Percentiles rank a stretch among this genome's conserved stretches.
These are phyloP conservation scores for Penicillium cinerascens DNA, from an alignment of 495 filamentous ascomycete genomes.

Conservation along the genomic window DNA sequence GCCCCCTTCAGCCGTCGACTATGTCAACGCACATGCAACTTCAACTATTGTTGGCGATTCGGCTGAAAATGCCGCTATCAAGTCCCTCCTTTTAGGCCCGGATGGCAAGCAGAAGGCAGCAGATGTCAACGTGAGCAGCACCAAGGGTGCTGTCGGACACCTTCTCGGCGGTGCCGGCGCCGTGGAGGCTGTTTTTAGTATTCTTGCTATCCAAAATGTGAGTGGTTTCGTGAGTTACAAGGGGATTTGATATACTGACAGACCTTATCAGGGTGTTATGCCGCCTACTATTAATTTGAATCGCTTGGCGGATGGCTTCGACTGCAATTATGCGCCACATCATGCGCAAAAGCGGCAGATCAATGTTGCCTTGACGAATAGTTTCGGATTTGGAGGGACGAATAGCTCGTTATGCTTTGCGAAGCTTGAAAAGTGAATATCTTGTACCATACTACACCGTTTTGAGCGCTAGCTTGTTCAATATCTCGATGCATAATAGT, in stretches of 20 bases:
- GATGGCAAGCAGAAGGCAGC: conserved; percentile 58
- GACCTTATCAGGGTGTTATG: conserved; percentile 60
- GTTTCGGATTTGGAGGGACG: conserved; percentile 97
- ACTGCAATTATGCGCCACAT: conserved; percentile 83
- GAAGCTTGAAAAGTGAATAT: conserved; percentile 10
- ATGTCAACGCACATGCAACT: conserved; percentile 95
- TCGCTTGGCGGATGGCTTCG: conserved; percentile 62
- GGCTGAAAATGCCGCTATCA: conserved; percentile 85
- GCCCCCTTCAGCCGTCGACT: conserved; percentile 69
- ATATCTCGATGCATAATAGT: background rate
- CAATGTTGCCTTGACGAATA: conserved; percentile 81
- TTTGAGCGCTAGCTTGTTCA: background rate
- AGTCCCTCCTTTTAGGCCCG: conserved; percentile 67
- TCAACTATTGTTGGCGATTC: conserved; percentile 80
- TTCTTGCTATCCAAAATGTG: conserved; percentile 73
- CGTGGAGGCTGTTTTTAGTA: conserved; percentile 80
- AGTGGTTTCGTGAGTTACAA: conserved; percentile 27
- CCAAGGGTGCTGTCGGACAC: conserved; percentile 91
- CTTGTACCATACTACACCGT: conserved; percentile 10
- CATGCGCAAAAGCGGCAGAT: conserved; percentile 65
- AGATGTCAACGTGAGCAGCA: conserved; percentile 82
- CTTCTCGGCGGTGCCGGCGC: conserved; percentile 87
- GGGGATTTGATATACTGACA: conserved; percentile 15
- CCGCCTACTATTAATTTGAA: conserved; percentile 87
- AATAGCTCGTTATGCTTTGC: conserved; percentile 88